Evolutionary conservation across 78 protist species (phyloP), one percentile per base, ranked within the genome.

Genomic region (Guillardia theta): DNA sequence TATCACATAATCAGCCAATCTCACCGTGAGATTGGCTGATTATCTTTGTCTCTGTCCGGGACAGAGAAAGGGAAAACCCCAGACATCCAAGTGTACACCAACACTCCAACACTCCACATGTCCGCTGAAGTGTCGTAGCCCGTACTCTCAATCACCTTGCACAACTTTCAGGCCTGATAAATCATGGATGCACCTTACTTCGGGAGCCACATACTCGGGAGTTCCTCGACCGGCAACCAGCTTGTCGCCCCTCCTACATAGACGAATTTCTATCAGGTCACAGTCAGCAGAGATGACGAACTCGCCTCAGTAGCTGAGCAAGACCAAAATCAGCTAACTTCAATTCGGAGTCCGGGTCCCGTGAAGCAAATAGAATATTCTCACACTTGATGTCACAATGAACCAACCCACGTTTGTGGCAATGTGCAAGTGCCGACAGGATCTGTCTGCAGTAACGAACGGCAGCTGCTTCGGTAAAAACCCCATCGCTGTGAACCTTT

Each of bases 71-170:
- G 83, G 6, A 4, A 70, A 12, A 70, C 41, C 10, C 83, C 83
- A 3, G 83, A 70, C 83, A 70, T 70, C 83, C 83, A 70, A 24
- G 83, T 80, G 33, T 80, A 80, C 12, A 80, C 50, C 19, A 80
- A 24, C 53, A 80, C 90, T 24, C 90, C 90, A 1, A 80, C 46
- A 33, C 90, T 80, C 90, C 90, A 80, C 90, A 80, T 39, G 48
- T 80, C 90, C 4, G 50, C 90, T 8, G 90, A 18, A 9, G 90
- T 80, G 90, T 80, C 90, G 50, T 80, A 80, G 90, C 90, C 90
- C 2, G 53, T 80, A 4, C 44, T 12, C 33, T 39, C 48, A 44
- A 80, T 80, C 44, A 80, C 48, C 90, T 76, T 15, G 41, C 47
- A 33, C 37, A 15, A 22, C 30, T 8, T 64, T n/a, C n/a, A n/a